These are phyloP conservation scores for Saccharata proteae DNA, from an alignment of 2,329 filamentous ascomycete species.

Conservation along the genomic window DNA sequence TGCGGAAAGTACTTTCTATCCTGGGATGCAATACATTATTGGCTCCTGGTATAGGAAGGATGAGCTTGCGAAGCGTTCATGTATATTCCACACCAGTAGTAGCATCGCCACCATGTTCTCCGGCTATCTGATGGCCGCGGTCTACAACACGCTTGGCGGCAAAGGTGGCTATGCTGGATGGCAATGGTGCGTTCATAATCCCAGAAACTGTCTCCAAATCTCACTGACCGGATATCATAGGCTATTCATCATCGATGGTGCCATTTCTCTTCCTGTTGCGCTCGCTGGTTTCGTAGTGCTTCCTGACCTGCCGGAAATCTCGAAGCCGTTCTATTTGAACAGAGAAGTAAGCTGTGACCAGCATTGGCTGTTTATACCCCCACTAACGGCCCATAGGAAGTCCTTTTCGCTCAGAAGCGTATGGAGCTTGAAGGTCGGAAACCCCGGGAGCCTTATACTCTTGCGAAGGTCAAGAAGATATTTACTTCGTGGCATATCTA, in stretches of 20 bases:
- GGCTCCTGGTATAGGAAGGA: slow-evolving; percentile 40
- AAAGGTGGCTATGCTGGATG: slow-evolving; percentile 38
- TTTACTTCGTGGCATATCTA: slow-evolving; percentile 56
- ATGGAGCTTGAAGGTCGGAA: slow-evolving; percentile 40
- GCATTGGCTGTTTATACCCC: not conserved
- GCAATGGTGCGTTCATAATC: slow-evolving; percentile 29
- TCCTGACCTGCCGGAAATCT: slow-evolving; percentile 40
- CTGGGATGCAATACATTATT: slow-evolving; percentile 41
- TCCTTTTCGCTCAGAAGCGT: slow-evolving; percentile 34
- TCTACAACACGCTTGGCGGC: slow-evolving; percentile 39
- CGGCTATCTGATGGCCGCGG: slow-evolving; percentile 43
- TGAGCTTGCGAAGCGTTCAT: slow-evolving; percentile 40
- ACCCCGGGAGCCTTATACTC: slow-evolving; percentile 33
- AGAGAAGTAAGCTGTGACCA: slow-evolving; percentile 18
- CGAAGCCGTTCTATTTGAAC: slow-evolving; percentile 36
- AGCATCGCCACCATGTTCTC: slow-evolving; percentile 35
- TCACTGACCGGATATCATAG: not conserved
- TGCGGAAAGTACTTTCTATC: slow-evolving; percentile 39
- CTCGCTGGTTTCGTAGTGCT: slow-evolving; percentile 37
- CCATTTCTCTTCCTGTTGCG: slow-evolving; percentile 42
- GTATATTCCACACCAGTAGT: slow-evolving; percentile 39
- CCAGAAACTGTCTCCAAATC: not conserved
- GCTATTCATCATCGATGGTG: slow-evolving; percentile 41
- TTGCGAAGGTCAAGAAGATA: slow-evolving; percentile 46
- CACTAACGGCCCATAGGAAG: slow-evolving; percentile 26